phyloP scores from a whole-genome alignment of 2,329 filamentous ascomycete genomes.

The Aspergillus fumigatiaffinis region DNA sequence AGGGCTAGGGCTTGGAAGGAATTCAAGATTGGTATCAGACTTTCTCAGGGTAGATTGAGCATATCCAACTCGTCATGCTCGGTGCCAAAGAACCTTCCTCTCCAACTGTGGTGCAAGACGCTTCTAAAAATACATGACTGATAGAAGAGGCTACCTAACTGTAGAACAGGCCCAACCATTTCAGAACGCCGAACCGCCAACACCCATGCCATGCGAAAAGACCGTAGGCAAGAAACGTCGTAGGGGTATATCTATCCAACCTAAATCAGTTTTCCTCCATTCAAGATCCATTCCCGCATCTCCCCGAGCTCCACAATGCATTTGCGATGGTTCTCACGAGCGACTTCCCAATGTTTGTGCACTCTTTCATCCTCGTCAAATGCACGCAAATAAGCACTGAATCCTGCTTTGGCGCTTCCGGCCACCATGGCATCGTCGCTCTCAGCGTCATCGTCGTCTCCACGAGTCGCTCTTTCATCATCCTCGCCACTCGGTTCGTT shows the following conservation, averaged over 20 bases:
- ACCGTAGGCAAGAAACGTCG: background rate
- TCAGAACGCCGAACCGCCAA: background rate
- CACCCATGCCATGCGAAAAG: constrained; percentile 3
- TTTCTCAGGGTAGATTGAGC: background rate
- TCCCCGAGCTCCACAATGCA: constrained; percentile 40
- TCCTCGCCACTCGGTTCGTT: constrained; percentile 19
- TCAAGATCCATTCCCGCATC: constrained; percentile 36
- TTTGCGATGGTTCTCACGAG: constrained; percentile 43
- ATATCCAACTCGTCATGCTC: background rate
- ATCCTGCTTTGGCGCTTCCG: constrained; percentile 37
- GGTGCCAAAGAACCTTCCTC: background rate
- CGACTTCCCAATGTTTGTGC: constrained; percentile 47
- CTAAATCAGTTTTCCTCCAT: constrained; percentile 29
- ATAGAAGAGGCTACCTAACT: background rate
- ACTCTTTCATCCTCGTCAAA: constrained; percentile 45
- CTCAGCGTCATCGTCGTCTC: constrained; percentile 17
- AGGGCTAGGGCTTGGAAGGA: constrained; percentile 9
- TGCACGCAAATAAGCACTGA: constrained; percentile 42
- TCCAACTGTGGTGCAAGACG: background rate
- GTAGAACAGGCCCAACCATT: background rate
- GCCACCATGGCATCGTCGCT: constrained; percentile 28
- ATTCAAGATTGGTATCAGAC: background rate
- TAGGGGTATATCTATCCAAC: background rate
- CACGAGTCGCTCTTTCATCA: constrained; percentile 15
- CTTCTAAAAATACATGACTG: background rate